Evolutionary conservation across 306 rosid species (phyloP).

Genomic region (Pueraria montana): DNA sequence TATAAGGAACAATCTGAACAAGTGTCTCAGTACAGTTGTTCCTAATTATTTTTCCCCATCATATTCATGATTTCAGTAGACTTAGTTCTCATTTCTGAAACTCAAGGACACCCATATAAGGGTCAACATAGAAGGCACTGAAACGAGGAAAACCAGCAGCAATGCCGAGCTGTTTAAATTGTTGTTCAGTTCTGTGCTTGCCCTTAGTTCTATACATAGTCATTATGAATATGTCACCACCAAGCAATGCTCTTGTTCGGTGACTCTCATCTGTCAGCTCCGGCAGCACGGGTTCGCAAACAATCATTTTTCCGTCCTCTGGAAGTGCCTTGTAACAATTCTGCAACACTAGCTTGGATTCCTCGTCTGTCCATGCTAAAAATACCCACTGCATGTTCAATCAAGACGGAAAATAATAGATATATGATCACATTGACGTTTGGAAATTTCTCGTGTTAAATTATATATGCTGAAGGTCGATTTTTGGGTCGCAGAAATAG

Average conservation of each 20-base stretch:
- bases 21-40: background rate
- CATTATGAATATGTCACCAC: constrained; percentile 77
- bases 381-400: constrained; percentile 72
- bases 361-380: constrained; percentile 75
- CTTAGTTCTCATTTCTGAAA: constrained; percentile 61
- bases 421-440: too few relatives aligned
- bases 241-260: too few relatives aligned
- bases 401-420: too few relatives aligned
- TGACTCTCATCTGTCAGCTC: too few relatives aligned
- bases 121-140: constrained; percentile 63
- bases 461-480: too few relatives aligned
- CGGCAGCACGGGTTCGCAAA: too few relatives aligned
- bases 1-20: background rate
- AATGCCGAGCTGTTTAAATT: constrained; percentile 60
- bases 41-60: background rate
- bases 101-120: constrained; percentile 67
- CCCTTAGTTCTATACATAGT: constrained; percentile 74
- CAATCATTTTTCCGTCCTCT: too few relatives aligned
- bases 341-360: constrained; percentile 63
- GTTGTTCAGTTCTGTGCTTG: constrained; percentile 71
- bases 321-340: constrained; percentile 76
- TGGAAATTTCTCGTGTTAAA: too few relatives aligned
- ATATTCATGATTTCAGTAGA: background rate
- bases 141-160: constrained; percentile 65
- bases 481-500: too few relatives aligned